Evolutionary conservation across 176 grass and related monocot genomes (phyloP).

Genomic region (Carex parvula): DNA sequence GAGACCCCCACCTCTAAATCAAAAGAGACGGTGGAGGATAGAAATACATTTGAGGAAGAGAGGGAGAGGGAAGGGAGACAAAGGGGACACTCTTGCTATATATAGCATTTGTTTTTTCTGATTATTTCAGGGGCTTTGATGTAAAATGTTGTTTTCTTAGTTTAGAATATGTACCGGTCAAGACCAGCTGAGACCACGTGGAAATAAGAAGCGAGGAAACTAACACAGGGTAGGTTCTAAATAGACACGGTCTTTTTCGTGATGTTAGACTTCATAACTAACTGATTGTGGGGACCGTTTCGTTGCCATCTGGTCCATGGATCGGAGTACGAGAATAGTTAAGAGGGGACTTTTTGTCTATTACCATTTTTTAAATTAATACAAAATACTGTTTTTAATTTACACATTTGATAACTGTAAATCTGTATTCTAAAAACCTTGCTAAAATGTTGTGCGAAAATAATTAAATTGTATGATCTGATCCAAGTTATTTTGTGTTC

Average conservation of each 20-base stretch:
- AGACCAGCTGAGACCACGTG: slow-evolving; percentile 29
- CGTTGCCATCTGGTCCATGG: neutral
- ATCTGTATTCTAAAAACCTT: too few relatives aligned
- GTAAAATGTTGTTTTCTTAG: slow-evolving; percentile 13
- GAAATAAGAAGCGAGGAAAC: neutral
- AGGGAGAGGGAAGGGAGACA: neutral
- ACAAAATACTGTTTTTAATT: too few relatives aligned
- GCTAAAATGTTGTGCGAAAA: too few relatives aligned
- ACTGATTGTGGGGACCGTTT: neutral
- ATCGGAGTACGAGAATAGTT: neutral
- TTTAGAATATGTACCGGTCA: slow-evolving; percentile 14
- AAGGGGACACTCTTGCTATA: neutral
- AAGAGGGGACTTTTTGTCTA: neutral
- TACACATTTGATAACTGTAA: too few relatives aligned
- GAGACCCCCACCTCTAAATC: slow-evolving; percentile 17
- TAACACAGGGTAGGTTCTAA: neutral
- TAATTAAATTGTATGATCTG: too few relatives aligned
- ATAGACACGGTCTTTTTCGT: slow-evolving; percentile 13
- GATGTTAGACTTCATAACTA: neutral
- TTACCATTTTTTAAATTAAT: too few relatives aligned
- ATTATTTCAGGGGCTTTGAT: neutral
- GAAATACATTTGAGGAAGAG: neutral
- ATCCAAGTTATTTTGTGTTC: too few relatives aligned
- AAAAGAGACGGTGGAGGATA: neutral
- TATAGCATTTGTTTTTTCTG: slow-evolving; percentile 17